A percentile compares a stretch with the other conserved stretches of the same genome.
These are phyloP conservation scores for Penicillium sclerotigenum DNA, from an alignment of 2,329 filamentous ascomycete species.

Conservation along the genomic window DNA sequence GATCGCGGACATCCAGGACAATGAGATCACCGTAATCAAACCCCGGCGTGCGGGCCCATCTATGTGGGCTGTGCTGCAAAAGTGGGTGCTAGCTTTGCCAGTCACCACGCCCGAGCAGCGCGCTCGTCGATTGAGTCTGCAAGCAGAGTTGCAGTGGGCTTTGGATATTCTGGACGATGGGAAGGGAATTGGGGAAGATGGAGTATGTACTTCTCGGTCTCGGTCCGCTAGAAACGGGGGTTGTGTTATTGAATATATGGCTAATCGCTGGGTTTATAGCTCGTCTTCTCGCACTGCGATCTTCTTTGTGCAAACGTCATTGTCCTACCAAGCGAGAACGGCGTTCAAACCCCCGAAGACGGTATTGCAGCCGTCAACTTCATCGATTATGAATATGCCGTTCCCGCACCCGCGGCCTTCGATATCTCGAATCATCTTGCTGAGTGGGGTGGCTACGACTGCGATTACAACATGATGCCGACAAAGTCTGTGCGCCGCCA, in stretches of 20 bases:
- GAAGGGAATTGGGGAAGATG: constrained; percentile 70
- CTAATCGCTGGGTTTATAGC: constrained; percentile 45
- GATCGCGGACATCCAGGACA: constrained; percentile 14
- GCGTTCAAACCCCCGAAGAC: constrained; percentile 30
- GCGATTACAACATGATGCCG: constrained; percentile 80
- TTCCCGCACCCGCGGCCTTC: constrained; percentile 89
- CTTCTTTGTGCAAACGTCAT: constrained; percentile 96
- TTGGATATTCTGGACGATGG: constrained; percentile 70
- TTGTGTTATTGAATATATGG: not conserved
- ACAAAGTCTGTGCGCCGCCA: constrained; percentile 70
- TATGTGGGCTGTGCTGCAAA: constrained; percentile 92
- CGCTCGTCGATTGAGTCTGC: constrained; percentile 64
- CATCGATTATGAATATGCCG: constrained; percentile 98
- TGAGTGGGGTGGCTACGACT: constrained; percentile 96
- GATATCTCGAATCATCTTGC: constrained; percentile 98
- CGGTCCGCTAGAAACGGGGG: not conserved
- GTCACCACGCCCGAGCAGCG: constrained; percentile 66
- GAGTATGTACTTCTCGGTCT: constrained; percentile 51
- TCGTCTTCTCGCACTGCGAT: constrained; percentile 94
- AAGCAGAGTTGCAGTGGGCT: constrained; percentile 70
- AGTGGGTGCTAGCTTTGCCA: constrained; percentile 88
- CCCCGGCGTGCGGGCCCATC: constrained; percentile 68
- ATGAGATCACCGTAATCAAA: constrained; percentile 20
- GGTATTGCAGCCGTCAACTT: constrained; percentile 65
- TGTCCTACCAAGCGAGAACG: constrained; percentile 55